phyloP scores from a whole-genome alignment of 2,329 filamentous ascomycete genomes.

The Cercospora sojina region DNA sequence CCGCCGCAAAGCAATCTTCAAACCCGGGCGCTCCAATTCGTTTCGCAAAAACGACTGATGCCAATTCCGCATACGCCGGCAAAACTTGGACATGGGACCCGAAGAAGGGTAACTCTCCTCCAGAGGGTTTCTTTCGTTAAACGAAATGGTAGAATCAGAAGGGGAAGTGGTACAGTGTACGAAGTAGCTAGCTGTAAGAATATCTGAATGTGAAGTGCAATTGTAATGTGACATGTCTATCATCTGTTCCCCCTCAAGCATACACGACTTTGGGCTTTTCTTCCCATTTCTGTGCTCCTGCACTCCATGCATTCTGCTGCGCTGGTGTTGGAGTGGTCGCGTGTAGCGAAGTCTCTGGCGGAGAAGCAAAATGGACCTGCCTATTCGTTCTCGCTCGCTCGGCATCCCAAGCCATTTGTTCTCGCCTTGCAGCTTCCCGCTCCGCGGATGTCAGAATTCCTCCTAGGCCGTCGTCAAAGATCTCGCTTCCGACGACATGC shows the following conservation, averaged over 20 bases:
- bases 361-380: neutral
- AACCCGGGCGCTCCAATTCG: neutral
- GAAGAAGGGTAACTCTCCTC: neutral
- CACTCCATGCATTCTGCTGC: neutral
- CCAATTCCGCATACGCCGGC: neutral
- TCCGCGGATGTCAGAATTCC: neutral
- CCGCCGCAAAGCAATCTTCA: neutral
- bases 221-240: neutral
- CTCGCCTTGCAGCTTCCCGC: conserved; percentile 4
- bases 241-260: neutral
- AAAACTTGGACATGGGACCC: neutral
- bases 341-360: neutral
- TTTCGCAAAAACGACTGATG: neutral
- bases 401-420: conserved; percentile 11
- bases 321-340: neutral
- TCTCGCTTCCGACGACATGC: neutral
- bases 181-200: neutral
- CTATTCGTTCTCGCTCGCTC: neutral
- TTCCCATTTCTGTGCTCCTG: conserved; percentile 1
- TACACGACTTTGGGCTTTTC: conserved; percentile 9
- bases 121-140: neutral
- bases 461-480: conserved; percentile 6
- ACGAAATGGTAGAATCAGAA: neutral
- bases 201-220: neutral
- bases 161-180: neutral